Evolutionary conservation across 169 alveolate genomes (phyloP).

Genomic region (Eimeria tenella): DNA sequence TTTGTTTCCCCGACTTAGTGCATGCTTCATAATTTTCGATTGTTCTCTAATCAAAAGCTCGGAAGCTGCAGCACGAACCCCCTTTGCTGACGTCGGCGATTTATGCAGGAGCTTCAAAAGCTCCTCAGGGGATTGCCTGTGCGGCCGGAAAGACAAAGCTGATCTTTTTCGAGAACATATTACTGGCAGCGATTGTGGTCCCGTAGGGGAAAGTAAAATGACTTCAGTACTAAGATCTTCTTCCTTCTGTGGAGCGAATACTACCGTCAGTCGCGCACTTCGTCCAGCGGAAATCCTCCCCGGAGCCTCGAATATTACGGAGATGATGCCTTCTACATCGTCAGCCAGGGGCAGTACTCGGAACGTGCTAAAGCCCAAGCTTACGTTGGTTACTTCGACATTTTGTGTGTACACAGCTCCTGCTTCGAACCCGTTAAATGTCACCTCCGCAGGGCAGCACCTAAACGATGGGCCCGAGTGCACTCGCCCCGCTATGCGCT

Average conservation of each 20-base stretch:
- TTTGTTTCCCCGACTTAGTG: background rate
- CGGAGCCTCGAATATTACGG: conserved; percentile 70
- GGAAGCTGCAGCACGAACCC: background rate
- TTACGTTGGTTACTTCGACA: conserved; percentile 73
- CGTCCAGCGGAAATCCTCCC: conserved; percentile 78
- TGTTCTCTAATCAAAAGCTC: background rate
- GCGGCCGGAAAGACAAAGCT: conserved; percentile 58
- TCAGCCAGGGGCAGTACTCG: conserved; percentile 76
- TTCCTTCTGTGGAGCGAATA: conserved; percentile 50
- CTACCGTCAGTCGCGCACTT: conserved; percentile 54
- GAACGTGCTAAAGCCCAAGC: conserved; percentile 77
- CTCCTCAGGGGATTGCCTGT: conserved; percentile 47
- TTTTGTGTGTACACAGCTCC: conserved; percentile 40
- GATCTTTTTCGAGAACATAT: conserved; percentile 68
- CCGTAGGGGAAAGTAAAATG: conserved; percentile 74
- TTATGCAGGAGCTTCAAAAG: conserved; percentile 22
- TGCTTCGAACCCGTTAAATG: conserved; percentile 61
- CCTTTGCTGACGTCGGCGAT: background rate
- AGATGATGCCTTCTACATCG: conserved; percentile 74
- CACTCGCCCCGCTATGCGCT: conserved; percentile 71
- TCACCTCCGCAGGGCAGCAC: conserved; percentile 42
- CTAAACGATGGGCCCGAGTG: conserved; percentile 71
- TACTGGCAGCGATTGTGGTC: conserved; percentile 67
- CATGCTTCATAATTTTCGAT: background rate
- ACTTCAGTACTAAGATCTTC: conserved; percentile 48